Base-by-base conservation (phyloP, 805 yeast genomes). In the Metschnikowia chrysomelidarum region DNA sequence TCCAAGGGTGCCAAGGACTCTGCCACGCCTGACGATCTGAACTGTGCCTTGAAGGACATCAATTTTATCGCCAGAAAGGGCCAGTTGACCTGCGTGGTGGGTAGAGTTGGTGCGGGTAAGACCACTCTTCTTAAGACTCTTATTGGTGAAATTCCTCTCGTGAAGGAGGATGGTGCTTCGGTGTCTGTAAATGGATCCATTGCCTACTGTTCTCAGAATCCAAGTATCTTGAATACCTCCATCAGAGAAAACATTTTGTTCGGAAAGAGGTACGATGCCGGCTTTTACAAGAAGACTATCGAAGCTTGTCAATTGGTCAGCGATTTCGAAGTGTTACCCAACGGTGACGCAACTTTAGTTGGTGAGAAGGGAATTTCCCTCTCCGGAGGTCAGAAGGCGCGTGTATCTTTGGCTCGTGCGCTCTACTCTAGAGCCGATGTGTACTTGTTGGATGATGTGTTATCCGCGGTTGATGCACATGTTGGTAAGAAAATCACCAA, bases 401-500 rank as follows among this genome's bases (percentile, higher is more conserved):
- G 88, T 54, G 59, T 81, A 19, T 71, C 80, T 10, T 59, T 81
- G 27, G 87, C 87, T 0, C 70, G 88, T 49, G 85, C 87, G 0
- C 81, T 81, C 4, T 81, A 81, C 51, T 60, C 84, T 0, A 60
- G 78, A 35, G 68, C 74, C 2, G 84, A 80, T 55, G 63, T 80
- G 5, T 73, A 75, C 40, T 52, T 81, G 24, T 46, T 81, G 35
- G 88, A 81, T 59, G 88, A 81, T 52, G 68, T 81, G 17, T 60
- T 81, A 38, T 73, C 82, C 45, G 87, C 87, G 2, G 88, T 81
- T 13, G 88, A 81, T 60, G 78, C 84, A 2, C 80, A 80, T 51
- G 88, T 81, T 32, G 78, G 82, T 28, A 71, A 65, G 41, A 71
- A 69, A 34, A 72, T 78, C 34, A 69, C 75, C 43, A 63, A 73